Base-by-base conservation (phyloP, 2,329 filamentous ascomycete genomes). In the Hypoxylon sp. region DNA sequence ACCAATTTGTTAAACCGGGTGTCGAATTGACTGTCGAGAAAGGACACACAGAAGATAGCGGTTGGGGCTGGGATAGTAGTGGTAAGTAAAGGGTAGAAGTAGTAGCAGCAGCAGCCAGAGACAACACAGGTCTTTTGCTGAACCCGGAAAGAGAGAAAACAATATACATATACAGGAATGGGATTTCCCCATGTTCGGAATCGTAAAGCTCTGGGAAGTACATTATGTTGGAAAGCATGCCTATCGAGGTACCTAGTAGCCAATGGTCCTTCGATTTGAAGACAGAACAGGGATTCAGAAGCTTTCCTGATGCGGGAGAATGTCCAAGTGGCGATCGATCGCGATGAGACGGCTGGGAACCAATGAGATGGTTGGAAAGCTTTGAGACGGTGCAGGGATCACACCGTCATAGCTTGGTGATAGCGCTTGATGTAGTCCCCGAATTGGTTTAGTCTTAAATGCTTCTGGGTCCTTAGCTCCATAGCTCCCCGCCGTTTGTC, bases 281-380 rank as follows among this genome's bases (percentile, higher is more conserved):
- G 54, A 22, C 31, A 24, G 26, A 54, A 44, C 73, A 73, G 59
- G 74, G 74, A 73, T 75, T 55, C n/a, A 46, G 17, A 63, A 63
- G 58, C 55, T 66, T 63, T 67, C 68, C 70, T 73, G 73, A 75
- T 73, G 73, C 67, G 72, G 72, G 70, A 73, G 70, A 69, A 69
- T 60, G 66, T 63, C 46, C 59, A 65, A 55, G 67, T 60, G 60
- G 70, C 73, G 71, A 76, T 77, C 75, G 75, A 77, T 77, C 75
- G 71, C 61, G 71, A 72, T 72, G 35, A 26, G 44, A 31, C 14
- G 14, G 8, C 13, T 19, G 51, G 64, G 53, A 60, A 64, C 72
- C 71, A 74, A 73, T 74, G n/a, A 66, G 17, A 67, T 26, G 17
- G 11, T 22, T 5, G 13, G 33, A 42, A 37, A 55, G 52, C 53